Evolutionary conservation across 202 grass and related monocot species (phyloP), one percentile per base, ranked within the genome.

Genomic region (Tripidium arundinaceum): DNA sequence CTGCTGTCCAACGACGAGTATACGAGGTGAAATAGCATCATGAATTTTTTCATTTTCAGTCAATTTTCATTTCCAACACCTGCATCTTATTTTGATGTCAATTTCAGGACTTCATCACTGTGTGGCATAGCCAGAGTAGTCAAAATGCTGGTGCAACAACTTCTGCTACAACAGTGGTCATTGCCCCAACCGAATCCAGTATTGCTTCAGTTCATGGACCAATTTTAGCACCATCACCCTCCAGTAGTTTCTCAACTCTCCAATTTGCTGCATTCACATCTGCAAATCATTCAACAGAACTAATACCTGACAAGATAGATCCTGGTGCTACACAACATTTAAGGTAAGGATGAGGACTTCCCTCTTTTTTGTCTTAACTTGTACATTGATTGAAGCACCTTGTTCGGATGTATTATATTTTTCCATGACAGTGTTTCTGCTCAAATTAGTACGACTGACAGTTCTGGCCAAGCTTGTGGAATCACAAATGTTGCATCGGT

Each of bases 201-300:
- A 29, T 85, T 75, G 79, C 92, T 76, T 84, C 84, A 78, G 79
- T 64, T 75, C 90, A 94, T 76, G 85, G 83, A 83, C 88, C 95
- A 84, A 94, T 76, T 89, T 86, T 86, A 67, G 78, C 72, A 68
- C 81, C 74, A 33, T 40, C 81, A 70, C 76, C 34, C 69, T 78
- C 87, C 29, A 79, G 46, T 77, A 60, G 70, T 34, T 85, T 77
- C 45, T 87, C 89, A 76, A 84, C 65, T 81, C 80, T 88, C 19
- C 83, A 93, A 79, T 84, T 80, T 67, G 65, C 65, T 42, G 43
- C 78, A 19, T 90, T 90, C 57, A 81, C 73, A 80, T 86, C 90
- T 16, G 40, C 77, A 50, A 59, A 76, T 86, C 90, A 83, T 26
- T 77, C 90, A 37, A 86, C 88, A 81, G 92, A 98, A 61, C 73